Evolutionary conservation across 495 filamentous ascomycete species (phyloP).

Genomic region (Sordaria brevicollis): DNA sequence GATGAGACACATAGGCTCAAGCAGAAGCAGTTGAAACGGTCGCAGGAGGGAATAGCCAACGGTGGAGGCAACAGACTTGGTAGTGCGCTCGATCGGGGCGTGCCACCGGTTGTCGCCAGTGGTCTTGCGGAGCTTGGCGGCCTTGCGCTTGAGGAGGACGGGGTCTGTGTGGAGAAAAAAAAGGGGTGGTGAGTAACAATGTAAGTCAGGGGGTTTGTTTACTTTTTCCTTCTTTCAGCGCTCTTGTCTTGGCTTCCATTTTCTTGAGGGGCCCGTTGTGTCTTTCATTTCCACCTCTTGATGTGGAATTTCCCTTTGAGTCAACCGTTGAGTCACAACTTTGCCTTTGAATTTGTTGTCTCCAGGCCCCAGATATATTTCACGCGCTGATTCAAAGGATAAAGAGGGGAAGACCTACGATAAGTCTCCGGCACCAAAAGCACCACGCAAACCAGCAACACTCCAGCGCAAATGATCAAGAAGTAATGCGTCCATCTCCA

Average conservation of each 20-base stretch:
- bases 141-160: slow-evolving; percentile 67
- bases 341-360: background rate
- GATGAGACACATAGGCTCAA: slow-evolving; percentile 80
- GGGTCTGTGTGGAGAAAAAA: slow-evolving; percentile 24
- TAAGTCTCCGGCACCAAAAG: slow-evolving; percentile 88
- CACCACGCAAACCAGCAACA: slow-evolving; percentile 50
- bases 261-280: background rate
- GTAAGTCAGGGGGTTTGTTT: background rate
- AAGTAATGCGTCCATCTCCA: slow-evolving; percentile 93
- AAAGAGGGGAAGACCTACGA: slow-evolving; percentile 31
- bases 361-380: background rate
- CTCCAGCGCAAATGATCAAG: slow-evolving; percentile 68
- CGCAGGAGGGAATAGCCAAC: slow-evolving; percentile 62
- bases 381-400: background rate
- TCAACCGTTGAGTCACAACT: background rate
- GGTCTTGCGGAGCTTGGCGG: slow-evolving; percentile 55
- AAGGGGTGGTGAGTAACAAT: background rate
- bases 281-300: background rate
- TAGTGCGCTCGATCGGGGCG: slow-evolving; percentile 71
- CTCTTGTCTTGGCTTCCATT: background rate
- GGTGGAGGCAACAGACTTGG: slow-evolving; percentile 60
- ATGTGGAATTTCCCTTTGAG: too few relatives aligned
- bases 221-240: background rate
- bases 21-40: slow-evolving; percentile 69
- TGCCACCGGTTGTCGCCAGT: slow-evolving; percentile 68